Evolutionary conservation across 2,329 filamentous ascomycete genomes (phyloP).

Genomic region (Verticillium zaregamsianum): DNA sequence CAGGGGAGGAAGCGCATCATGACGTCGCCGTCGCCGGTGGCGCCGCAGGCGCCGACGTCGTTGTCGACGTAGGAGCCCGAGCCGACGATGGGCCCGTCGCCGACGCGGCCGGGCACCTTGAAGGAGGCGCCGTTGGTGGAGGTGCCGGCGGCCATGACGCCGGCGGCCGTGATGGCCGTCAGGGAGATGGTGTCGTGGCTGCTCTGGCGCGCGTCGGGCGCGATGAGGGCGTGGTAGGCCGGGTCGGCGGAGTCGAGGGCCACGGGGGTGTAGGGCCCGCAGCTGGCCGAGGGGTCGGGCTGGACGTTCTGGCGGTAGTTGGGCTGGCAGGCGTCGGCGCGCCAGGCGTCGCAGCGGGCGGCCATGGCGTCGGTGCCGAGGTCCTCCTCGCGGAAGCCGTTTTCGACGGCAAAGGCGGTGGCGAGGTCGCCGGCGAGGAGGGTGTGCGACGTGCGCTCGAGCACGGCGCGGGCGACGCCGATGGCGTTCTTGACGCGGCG

Average conservation of each 20-base stretch:
- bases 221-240: constrained; percentile 13
- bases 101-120: constrained; percentile 52
- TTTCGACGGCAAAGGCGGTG: constrained; percentile 46
- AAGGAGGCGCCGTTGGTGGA: constrained; percentile 51
- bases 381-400: constrained; percentile 43
- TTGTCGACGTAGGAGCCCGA: constrained; percentile 52
- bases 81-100: constrained; percentile 50
- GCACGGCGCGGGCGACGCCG: constrained; percentile 44
- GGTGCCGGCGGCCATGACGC: constrained; percentile 49
- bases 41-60: constrained; percentile 50
- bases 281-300: constrained; percentile 36
- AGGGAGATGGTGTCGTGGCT: constrained; percentile 53
- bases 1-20: constrained; percentile 56
- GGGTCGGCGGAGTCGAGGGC: constrained; percentile 13
- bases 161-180: constrained; percentile 37
- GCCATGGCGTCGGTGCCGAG: constrained; percentile 37
- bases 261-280: constrained; percentile 42
- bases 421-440: constrained; percentile 49
- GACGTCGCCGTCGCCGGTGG: constrained; percentile 52
- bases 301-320: constrained; percentile 45
- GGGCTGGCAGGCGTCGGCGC: constrained; percentile 36
- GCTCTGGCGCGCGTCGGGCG: constrained; percentile 14
- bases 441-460: constrained; percentile 47
- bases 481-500: constrained; percentile 44
- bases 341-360: constrained; percentile 39